phyloP scores from a whole-genome alignment of 495 filamentous ascomycete genomes.

The Hypoxylon fragiforme region DNA sequence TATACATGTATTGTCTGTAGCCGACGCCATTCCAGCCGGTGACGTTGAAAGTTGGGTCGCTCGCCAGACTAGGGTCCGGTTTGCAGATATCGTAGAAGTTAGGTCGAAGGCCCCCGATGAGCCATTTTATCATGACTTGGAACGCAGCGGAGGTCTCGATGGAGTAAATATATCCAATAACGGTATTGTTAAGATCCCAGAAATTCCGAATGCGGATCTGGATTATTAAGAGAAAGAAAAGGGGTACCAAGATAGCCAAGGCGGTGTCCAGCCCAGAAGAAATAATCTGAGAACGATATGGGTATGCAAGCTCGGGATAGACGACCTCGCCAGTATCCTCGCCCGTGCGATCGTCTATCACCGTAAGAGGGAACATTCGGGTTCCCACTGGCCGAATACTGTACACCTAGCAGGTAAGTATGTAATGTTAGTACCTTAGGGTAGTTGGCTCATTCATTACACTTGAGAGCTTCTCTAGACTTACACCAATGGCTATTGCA shows the following conservation, averaged over 20 bases:
- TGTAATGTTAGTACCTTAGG: not conserved
- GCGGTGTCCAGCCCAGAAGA: conserved; percentile 50
- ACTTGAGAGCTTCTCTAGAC: not conserved
- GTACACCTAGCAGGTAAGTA: conserved; percentile 48
- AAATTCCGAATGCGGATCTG: conserved; percentile 57
- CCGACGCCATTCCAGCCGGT: conserved; percentile 45
- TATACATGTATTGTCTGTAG: conserved; percentile 52
- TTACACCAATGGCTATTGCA: conserved; percentile 49
- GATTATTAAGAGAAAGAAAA: conserved; percentile 46
- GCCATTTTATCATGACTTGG: conserved; percentile 57
- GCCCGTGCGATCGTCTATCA: conserved; percentile 23
- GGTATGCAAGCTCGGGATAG: conserved; percentile 54
- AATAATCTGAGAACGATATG: conserved; percentile 51
- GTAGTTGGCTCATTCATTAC: not conserved
- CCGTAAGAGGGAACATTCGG: conserved; percentile 50
- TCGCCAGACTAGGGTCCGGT: conserved; percentile 40
- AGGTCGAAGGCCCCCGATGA: conserved; percentile 56
- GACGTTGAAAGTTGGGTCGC: conserved; percentile 15
- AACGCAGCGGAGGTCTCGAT: conserved; percentile 57
- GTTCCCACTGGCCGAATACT: conserved; percentile 42
- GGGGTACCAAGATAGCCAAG: conserved; percentile 45
- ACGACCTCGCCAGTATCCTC: conserved; percentile 47
- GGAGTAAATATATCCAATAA: conserved; percentile 55
- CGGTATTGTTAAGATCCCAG: conserved; percentile 60
- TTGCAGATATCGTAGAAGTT: conserved; percentile 58